Evolutionary conservation across 176 grass and related monocot genomes (phyloP).

Genomic region (Oryza longistaminata): DNA sequence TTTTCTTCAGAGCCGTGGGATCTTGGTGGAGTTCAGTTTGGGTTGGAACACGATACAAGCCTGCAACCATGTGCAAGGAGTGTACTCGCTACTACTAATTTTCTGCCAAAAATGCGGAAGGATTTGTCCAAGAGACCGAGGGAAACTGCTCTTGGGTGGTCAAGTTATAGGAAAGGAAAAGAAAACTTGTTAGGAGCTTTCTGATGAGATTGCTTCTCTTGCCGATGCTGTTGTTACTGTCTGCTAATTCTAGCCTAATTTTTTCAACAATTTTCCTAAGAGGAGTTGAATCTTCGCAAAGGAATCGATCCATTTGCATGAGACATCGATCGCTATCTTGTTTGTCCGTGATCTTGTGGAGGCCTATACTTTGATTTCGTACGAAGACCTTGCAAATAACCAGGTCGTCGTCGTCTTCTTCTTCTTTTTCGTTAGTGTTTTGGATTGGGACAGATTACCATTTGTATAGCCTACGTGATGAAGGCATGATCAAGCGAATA

Average conservation of each 20-base stretch:
- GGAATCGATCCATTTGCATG: conserved; percentile 4
- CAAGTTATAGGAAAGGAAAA: conserved; percentile 33
- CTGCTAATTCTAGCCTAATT: conserved; percentile 42
- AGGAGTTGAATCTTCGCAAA: conserved; percentile 3
- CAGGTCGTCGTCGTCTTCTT: not conserved
- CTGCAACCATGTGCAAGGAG: conserved; percentile 12
- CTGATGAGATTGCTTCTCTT: conserved; percentile 22
- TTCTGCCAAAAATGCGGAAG: conserved; percentile 35
- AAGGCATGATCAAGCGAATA: conserved; percentile 18
- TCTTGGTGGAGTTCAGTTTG: not conserved
- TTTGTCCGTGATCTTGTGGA: not conserved
- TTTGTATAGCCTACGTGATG: not conserved
- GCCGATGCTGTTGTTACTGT: conserved; percentile 30
- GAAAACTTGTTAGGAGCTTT: not conserved
- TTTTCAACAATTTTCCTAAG: conserved; percentile 11
- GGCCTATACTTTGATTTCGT: conserved; percentile 4
- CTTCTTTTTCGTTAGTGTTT: not conserved
- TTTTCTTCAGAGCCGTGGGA: conserved; percentile 17
- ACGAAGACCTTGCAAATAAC: not conserved
- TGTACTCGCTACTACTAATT: conserved; percentile 33
- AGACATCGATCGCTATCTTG: not conserved
- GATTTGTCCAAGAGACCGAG: conserved; percentile 35
- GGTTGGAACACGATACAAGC: conserved; percentile 7
- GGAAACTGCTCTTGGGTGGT: conserved; percentile 22
- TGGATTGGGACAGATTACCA: not conserved